Conservation (phyloP, 2,329 filamentous ascomycete genomes). For the Onygenales sp. region DNA sequence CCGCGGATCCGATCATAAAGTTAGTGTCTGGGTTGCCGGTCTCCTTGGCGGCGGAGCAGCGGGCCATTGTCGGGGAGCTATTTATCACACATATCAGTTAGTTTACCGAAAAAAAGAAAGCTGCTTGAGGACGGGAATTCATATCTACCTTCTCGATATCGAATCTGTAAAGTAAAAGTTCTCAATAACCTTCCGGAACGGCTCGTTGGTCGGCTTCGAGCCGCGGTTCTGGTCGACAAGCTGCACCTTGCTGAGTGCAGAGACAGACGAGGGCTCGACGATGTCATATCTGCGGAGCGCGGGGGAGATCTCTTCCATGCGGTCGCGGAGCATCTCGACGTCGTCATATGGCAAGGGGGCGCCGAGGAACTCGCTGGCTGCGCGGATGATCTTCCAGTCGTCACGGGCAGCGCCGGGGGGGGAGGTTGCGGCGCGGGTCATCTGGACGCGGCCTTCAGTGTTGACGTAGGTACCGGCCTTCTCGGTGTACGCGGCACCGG, state of each 20-base stretch:
- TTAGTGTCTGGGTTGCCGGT: constrained; percentile 69
- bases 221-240: constrained; percentile 96
- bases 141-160: constrained; percentile 75
- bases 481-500: constrained; percentile 92
- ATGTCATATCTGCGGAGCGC: constrained; percentile 83
- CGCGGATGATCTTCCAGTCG: constrained; percentile 98
- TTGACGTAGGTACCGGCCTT: constrained; percentile 95
- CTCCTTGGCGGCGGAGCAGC: constrained; percentile 88
- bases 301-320: constrained; percentile 91
- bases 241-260: constrained; percentile 79
- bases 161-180: constrained; percentile 98
- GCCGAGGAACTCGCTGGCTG: constrained; percentile 82
- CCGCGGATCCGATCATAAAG: constrained; percentile 44
- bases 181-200: constrained; percentile 77
- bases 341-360: constrained; percentile 87
- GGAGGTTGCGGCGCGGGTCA: constrained; percentile 81
- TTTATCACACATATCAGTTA: neutral
- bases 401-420: constrained; percentile 83
- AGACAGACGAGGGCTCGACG: constrained; percentile 68
- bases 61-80: constrained; percentile 96
- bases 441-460: constrained; percentile 92
- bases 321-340: constrained; percentile 75
- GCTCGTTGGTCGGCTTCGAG: constrained; percentile 57
- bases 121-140: constrained; percentile 8
- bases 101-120: constrained; percentile 4